Evolutionary conservation across 805 yeast species (phyloP).

Genomic region (Candida oleophila): DNA sequence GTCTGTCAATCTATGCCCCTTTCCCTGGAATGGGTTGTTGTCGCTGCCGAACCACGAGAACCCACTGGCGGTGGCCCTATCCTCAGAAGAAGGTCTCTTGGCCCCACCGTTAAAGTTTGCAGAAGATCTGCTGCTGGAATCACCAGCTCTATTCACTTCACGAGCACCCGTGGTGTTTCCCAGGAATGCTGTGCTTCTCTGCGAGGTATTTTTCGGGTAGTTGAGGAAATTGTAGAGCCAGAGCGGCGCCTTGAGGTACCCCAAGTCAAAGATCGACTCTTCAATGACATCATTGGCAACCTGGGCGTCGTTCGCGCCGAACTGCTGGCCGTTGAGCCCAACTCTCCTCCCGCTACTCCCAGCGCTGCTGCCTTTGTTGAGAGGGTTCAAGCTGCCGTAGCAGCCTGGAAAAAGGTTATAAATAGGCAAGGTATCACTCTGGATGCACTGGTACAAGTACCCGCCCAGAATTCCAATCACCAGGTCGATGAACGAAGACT

Average conservation of each 20-base stretch:
- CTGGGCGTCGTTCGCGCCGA: not conserved
- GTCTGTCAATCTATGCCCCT: constrained; percentile 36
- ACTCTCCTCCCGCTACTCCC: constrained; percentile 25
- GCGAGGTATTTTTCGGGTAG: constrained; percentile 25
- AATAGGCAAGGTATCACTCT: constrained; percentile 50
- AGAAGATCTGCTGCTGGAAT: no score
- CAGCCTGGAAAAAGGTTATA: constrained; percentile 37
- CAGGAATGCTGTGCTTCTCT: constrained; percentile 28
- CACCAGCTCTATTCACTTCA: no score
- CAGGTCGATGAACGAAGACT: constrained; percentile 37
- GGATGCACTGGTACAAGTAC: constrained; percentile 61
- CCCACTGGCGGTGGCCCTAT: constrained; percentile 7
- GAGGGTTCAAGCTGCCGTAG: constrained; percentile 10
- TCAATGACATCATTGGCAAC: constrained; percentile 17
- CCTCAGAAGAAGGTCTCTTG: not conserved
- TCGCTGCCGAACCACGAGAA: constrained; percentile 14
- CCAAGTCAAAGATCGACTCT: constrained; percentile 50
- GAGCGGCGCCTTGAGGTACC: constrained; percentile 57
- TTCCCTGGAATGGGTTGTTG: constrained; percentile 27
- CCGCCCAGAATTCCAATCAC: constrained; percentile 55
- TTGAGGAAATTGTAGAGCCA: constrained; percentile 31
- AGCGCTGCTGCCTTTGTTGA: constrained; percentile 2
- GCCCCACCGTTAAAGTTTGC: not conserved
- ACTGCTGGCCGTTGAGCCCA: constrained; percentile 16
- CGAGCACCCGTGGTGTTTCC: not conserved